phyloP scores from a whole-genome alignment of 345 rosid species.

The Gossypium rotundifolium region DNA sequence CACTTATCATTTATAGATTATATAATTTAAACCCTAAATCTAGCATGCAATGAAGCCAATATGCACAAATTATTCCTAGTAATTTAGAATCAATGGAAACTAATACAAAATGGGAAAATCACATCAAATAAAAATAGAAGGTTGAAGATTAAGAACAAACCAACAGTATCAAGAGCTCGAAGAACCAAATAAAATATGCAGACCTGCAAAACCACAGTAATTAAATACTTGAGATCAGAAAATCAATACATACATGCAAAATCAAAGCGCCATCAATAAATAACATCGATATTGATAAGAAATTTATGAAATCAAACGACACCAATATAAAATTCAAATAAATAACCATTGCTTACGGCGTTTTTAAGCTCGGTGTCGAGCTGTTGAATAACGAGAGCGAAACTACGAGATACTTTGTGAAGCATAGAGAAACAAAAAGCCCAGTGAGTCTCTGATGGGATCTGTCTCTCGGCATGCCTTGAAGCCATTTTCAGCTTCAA shows the following conservation, averaged over 20 bases:
- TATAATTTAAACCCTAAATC: background rate
- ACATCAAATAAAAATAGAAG: background rate
- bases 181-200: conserved; percentile 91
- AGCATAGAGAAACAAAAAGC: conserved; percentile 86
- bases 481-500: conserved; percentile 75
- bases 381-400: conserved; percentile 85
- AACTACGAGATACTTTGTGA: conserved; percentile 86
- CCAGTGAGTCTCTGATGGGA: conserved; percentile 89
- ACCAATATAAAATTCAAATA: background rate
- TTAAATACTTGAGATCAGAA: no score
- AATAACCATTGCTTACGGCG: conserved; percentile 49
- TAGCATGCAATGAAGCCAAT: background rate
- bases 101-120: background rate
- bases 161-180: conserved; percentile 94
- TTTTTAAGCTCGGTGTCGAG: conserved; percentile 69
- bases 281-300: background rate
- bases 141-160: conserved; percentile 39
- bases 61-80: background rate
- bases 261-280: background rate
- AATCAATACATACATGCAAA: no score
- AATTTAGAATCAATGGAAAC: background rate
- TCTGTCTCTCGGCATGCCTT: conserved; percentile 73
- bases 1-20: background rate
- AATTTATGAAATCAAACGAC: background rate
- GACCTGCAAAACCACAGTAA: conserved; percentile 45